Conservation (phyloP, 768 basidiomycete species). For the Lepiota venenata region DNA sequence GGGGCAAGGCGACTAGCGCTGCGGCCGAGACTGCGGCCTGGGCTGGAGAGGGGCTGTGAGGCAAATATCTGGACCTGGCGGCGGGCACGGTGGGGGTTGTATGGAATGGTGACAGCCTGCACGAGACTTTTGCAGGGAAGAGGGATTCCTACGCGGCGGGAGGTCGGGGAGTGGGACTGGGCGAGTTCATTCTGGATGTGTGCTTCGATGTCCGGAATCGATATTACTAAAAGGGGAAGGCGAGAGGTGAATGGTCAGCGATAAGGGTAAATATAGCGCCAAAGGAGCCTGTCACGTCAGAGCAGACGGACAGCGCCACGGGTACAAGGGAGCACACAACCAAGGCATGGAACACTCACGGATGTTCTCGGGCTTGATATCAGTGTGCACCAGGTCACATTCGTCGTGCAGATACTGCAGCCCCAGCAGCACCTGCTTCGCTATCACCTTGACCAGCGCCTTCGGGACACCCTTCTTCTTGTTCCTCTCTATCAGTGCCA, state of each 20-base stretch:
- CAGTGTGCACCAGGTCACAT: slow-evolving; percentile 90
- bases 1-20: slow-evolving; percentile 16
- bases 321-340: slow-evolving; percentile 4
- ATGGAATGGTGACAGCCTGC: slow-evolving; percentile 61
- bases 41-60: slow-evolving; percentile 74
- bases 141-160: slow-evolving; percentile 80
- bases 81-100: slow-evolving; percentile 44
- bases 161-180: slow-evolving; percentile 66
- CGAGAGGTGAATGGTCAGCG: slow-evolving; percentile 21
- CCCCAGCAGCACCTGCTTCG: slow-evolving; percentile 84
- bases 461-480: slow-evolving; percentile 83
- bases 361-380: slow-evolving; percentile 95
- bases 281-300: slow-evolving; percentile 17
- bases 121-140: slow-evolving; percentile 59
- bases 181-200: slow-evolving; percentile 71
- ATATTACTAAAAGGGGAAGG: slow-evolving; percentile 58
- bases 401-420: slow-evolving; percentile 91
- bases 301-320: slow-evolving; percentile 12
- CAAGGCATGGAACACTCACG: slow-evolving; percentile 46
- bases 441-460: slow-evolving; percentile 79
- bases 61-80: slow-evolving; percentile 79
- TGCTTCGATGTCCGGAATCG: slow-evolving; percentile 75
- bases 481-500: slow-evolving; percentile 71
- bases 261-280: slow-evolving; percentile 27
- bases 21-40: slow-evolving; percentile 34